Evolutionary conservation across 2,329 filamentous ascomycete genomes (phyloP), one percentile per base, ranked within the genome.

Genomic region (Ceratocystis destructans): DNA sequence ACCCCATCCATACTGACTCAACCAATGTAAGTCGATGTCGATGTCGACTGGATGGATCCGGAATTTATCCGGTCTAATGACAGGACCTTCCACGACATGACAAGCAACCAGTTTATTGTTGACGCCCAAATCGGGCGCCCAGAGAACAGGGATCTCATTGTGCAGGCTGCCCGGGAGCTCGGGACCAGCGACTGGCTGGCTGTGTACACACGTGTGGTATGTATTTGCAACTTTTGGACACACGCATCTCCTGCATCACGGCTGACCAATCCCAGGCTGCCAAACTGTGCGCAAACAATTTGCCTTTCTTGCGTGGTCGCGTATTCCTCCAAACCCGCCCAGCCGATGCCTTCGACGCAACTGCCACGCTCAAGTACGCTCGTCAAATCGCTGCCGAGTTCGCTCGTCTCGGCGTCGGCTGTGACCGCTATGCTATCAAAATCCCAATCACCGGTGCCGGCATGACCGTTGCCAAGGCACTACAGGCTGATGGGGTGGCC

Each of bases 41-140:
- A 81, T 68, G 77, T 81, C 28, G 79, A 81, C 69, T 80, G 77
- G 74, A 81, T 81, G 79, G 79, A 79, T 67, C 76, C 78, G 0
- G 76, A 78, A 15, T 79, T 77, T 70, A 77, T 79, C 68, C 76
- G 76, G 66, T 72, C 71, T n/a, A 77, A 79, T 71, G 74, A 75
- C 10, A 75, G 80, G 67, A 73, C 73, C 3, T 76, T 77, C 31
- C 76, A 80, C 67, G 79, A 81, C 69, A 77, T 79, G 72, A 81
- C 79, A 3, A 79, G 77, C 71, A 81, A 81, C 70, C 79, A 81
- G 70, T 73, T 78, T 3, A 78, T 75, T 73, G 79, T 80, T 33
- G 77, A 80, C 65, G 75, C 77, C 33, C 77, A 80, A 68, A 75
- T 81, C 68, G 74, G 74, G 31, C 71, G 77, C 64, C 73, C 73